These are phyloP conservation scores for Termitomyces sp. DNA, from an alignment of 768 basidiomycete species.

Conservation along the genomic window DNA sequence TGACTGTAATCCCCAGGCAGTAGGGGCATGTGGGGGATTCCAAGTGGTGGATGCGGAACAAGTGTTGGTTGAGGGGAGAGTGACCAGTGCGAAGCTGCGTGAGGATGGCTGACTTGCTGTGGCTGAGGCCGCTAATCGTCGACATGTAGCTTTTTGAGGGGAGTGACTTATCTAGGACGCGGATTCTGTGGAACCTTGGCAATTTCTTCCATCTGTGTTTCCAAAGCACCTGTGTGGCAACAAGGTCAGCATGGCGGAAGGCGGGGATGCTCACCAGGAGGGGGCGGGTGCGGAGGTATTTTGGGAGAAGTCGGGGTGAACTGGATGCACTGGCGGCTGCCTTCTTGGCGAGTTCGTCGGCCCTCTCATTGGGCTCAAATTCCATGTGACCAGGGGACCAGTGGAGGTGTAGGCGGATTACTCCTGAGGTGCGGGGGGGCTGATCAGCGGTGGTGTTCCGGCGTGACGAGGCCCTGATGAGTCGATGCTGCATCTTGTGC, in stretches of 20 bases:
- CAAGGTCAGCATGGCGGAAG: constrained; percentile 1
- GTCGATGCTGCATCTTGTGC: constrained; percentile 1
- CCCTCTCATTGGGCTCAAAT: constrained; percentile 10
- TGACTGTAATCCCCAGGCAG: constrained; percentile 8
- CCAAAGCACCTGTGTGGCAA: neutral
- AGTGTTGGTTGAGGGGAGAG: constrained; percentile 24
- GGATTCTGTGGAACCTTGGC: neutral
- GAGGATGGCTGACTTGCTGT: constrained; percentile 15
- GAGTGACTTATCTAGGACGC: constrained; percentile 6
- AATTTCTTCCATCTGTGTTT: constrained; percentile 11
- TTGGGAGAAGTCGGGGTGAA: neutral
- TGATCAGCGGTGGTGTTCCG: neutral
- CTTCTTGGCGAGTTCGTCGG: constrained; percentile 4
- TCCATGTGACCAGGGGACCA: constrained; percentile 9
- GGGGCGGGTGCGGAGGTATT: neutral
- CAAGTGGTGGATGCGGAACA: constrained; percentile 16
- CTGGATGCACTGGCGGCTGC: constrained; percentile 2
- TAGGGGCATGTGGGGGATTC: constrained; percentile 16
- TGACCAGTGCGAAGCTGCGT: constrained; percentile 30
- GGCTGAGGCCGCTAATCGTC: neutral
- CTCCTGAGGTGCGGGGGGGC: neutral
- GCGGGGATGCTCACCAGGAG: constrained; percentile 16
- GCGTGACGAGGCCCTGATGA: neutral
- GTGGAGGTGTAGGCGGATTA: constrained; percentile 2
- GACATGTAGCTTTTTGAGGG: constrained; percentile 10